A percentile compares a stretch with the other conserved stretches of the same genome.
Conservation (phyloP, 2,329 filamentous ascomycete species). For the Orbilia javanica region DNA sequence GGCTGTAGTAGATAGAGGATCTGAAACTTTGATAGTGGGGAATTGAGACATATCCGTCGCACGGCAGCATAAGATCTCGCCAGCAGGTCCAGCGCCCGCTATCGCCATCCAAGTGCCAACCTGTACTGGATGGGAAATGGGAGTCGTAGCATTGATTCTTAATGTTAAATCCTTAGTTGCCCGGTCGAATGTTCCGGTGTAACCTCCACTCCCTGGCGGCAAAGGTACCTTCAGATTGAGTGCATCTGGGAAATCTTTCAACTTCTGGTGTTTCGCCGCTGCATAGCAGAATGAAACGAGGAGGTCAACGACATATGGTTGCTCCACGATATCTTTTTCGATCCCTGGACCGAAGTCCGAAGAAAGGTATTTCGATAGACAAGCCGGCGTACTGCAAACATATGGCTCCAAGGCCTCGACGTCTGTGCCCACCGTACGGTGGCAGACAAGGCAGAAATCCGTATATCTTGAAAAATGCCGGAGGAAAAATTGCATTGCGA, state of each 20-base stretch:
- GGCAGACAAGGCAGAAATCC: constrained; percentile 88
- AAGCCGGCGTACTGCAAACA: constrained; percentile 81
- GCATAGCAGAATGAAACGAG: constrained; percentile 84
- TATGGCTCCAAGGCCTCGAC: constrained; percentile 81
- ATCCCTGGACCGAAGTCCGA: constrained; percentile 87
- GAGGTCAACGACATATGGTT: constrained; percentile 86
- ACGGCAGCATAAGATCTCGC: constrained; percentile 38
- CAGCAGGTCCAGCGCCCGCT: constrained; percentile 19
- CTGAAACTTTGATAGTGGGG: constrained; percentile 52
- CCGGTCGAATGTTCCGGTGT: constrained; percentile 42
- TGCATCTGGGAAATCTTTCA: constrained; percentile 72
- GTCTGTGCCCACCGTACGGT: constrained; percentile 74
- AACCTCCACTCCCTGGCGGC: constrained; percentile 25
- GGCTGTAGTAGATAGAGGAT: constrained; percentile 43
- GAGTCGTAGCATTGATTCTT: constrained; percentile 48
- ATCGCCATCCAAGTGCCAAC: constrained; percentile 58
- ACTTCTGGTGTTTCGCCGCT: constrained; percentile 67
- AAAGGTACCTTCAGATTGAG: constrained; percentile 67
- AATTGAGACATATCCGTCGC: constrained; percentile 53
- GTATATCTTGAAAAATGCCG: constrained; percentile 83
- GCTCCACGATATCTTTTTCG: constrained; percentile 83
- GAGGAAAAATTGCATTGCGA: constrained; percentile 73
- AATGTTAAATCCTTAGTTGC: constrained; percentile 43
- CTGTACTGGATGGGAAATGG: constrained; percentile 54
- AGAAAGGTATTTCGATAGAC: constrained; percentile 88